Evolutionary conservation across 2,329 filamentous ascomycete genomes (phyloP).

Genomic region (Alternaria postmessia): DNA sequence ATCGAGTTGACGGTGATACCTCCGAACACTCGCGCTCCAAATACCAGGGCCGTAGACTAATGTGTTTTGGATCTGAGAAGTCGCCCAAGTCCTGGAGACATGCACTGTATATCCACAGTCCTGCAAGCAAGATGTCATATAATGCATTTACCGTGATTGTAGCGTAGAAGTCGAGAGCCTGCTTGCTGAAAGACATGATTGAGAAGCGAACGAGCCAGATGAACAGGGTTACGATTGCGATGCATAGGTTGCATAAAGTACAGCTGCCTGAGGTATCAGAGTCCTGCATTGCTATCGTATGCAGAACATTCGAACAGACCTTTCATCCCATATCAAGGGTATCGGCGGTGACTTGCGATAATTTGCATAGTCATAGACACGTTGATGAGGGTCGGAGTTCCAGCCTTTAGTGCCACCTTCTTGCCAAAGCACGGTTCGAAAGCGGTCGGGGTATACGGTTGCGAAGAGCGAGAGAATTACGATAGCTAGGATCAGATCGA

Average conservation of each 20-base stretch:
- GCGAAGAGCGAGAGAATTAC: conserved; percentile 19
- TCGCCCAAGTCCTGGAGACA: conserved; percentile 21
- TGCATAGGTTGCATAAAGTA: conserved; percentile 17
- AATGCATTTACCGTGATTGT: conserved; percentile 19
- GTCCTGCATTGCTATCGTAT: background rate
- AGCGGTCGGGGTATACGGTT: conserved; percentile 17
- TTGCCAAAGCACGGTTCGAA: conserved; percentile 19
- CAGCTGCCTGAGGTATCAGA: conserved; percentile 11
- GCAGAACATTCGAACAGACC: conserved; percentile 1
- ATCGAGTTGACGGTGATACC: conserved; percentile 1
- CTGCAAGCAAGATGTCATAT: conserved; percentile 26
- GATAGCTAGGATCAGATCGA: conserved; percentile 17
- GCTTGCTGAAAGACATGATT: conserved; percentile 12
- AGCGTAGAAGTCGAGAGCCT: conserved; percentile 17
- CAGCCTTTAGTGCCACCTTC: conserved; percentile 24
- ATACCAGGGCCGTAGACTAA: conserved; percentile 29
- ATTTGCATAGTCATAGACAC: conserved; percentile 29
- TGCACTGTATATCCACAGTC: conserved; percentile 26
- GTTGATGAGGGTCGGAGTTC: conserved; percentile 29
- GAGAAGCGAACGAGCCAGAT: conserved; percentile 22
- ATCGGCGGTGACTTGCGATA: conserved; percentile 21
- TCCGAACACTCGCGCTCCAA: conserved; percentile 21
- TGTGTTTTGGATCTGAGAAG: conserved; percentile 23
- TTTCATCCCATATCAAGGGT: conserved; percentile 31
- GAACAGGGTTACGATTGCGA: conserved; percentile 20